Conservation (phyloP, 2,329 filamentous ascomycete genomes). For the Ascochyta viciae-villosae region DNA sequence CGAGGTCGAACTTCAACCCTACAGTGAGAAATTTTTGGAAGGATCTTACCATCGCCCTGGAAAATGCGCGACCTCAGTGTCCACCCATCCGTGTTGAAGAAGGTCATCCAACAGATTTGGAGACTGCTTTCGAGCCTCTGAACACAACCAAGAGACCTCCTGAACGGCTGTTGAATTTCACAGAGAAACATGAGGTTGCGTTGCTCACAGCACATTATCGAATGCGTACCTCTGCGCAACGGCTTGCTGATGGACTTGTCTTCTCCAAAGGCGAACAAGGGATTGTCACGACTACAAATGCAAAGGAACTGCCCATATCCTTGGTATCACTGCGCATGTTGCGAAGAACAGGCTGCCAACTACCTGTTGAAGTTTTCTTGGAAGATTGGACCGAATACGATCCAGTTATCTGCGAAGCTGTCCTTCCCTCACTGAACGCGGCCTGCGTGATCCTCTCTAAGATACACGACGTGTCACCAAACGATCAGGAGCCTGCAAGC, state of each 20-base stretch:
- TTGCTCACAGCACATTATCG: slow-evolving; percentile 28
- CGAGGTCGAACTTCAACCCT: slow-evolving; percentile 2
- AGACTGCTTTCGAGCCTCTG: slow-evolving; percentile 22
- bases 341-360: slow-evolving; percentile 57
- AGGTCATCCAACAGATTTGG: slow-evolving; percentile 4
- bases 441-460: slow-evolving; percentile 47
- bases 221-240: slow-evolving; percentile 29
- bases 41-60: slow-evolving; percentile 5
- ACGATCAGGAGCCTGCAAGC: slow-evolving; percentile 27
- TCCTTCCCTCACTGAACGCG: slow-evolving; percentile 50
- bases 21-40: slow-evolving; percentile 1
- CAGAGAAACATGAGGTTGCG: slow-evolving; percentile 25
- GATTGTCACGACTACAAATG: slow-evolving; percentile 60
- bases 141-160: slow-evolving; percentile 15
- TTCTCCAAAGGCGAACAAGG: slow-evolving; percentile 54
- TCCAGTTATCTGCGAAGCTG: slow-evolving; percentile 45
- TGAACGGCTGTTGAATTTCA: slow-evolving; percentile 26
- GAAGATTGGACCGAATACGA: slow-evolving; percentile 48
- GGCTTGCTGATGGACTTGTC: slow-evolving; percentile 40
- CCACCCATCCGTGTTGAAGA: slow-evolving; percentile 19
- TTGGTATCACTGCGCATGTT: slow-evolving; percentile 61
- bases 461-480: slow-evolving; percentile 21
- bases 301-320: slow-evolving; percentile 58
- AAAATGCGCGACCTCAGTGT: slow-evolving; percentile 24
- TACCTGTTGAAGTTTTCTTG: slow-evolving; percentile 58